Evolutionary conservation across 2,329 filamentous ascomycete genomes (phyloP), one percentile per base, ranked within the genome.

Genomic region (Amauroascus niger): DNA sequence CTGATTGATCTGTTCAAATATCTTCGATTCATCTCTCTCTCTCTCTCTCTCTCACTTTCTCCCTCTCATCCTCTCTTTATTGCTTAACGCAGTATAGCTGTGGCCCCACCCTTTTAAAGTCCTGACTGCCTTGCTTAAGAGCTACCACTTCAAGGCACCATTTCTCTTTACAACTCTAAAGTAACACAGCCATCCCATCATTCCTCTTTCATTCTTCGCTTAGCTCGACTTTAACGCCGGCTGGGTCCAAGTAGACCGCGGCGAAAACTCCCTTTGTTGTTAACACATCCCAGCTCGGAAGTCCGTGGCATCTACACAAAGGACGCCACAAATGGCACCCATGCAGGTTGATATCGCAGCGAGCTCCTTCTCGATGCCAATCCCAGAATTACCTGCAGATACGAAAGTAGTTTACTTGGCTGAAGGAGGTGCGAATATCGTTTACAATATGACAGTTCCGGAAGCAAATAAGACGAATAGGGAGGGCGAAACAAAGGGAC

Each of bases 371-470:
- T 43, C 44, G 20, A 49, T 49, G 44, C 16, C 44, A 16, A 35
- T 44, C 7, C 60, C 67, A 6, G 67, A 71, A 60, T 63, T 72
- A 57, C 67, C 68, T 2, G 40, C 54, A 44, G 64, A 65, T 55
- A 62, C 65, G 57, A 63, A 66, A 54, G 63, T 71, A 54, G 51
- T 63, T 13, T 81, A 79, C 58, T 67, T 81, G 8, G 76, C 75
- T 22, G 87, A 93, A 67, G 87, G 87, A 22, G 83, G 85, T 22
- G 86, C 87, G 51, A 91, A 93, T 66, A 78, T 84, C 49, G 83
- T 90, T 58, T 89, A 87, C 63, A 77, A 77, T 60, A 75, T 86
- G 53, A 70, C 72, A 44, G 56, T 75, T 18, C 68, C 71, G 3
- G 62, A 68, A 1, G 60, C 35, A 60, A 60, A 24, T 49, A 55